These are phyloP conservation scores for Dovyalis caffra DNA, from an alignment of 345 rosid genomes.

Conservation along the genomic window DNA sequence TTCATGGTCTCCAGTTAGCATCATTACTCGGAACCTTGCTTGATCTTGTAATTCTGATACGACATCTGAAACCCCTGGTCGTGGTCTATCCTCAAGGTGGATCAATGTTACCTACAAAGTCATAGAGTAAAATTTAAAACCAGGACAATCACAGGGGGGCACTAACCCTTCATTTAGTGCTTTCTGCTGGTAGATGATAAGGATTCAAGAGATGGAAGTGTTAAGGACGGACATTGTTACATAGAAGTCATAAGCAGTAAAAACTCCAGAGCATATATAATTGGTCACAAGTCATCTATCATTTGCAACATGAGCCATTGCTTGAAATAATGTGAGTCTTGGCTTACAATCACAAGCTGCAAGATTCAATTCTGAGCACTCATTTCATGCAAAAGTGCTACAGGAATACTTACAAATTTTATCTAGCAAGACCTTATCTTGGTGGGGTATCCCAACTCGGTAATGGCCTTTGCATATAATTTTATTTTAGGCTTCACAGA, in stretches of 20 bases:
- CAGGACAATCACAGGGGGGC: constrained; percentile 3
- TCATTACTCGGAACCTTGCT: constrained; percentile 71
- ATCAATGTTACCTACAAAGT: constrained; percentile 72
- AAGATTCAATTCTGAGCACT: not conserved
- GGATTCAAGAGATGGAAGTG: too few species aligned
- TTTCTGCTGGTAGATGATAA: not conserved
- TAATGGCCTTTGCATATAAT: too few species aligned
- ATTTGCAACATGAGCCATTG: not conserved
- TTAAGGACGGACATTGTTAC: not conserved
- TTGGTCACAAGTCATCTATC: not conserved
- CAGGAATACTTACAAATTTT: not conserved
- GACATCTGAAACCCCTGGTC: constrained; percentile 76
- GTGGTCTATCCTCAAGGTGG: constrained; percentile 95
- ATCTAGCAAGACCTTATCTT: not conserved
- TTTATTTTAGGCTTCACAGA: not conserved
- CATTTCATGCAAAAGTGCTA: not conserved
- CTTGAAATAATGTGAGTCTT: not conserved
- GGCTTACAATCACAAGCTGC: not conserved
- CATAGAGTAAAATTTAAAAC: constrained; percentile 3
- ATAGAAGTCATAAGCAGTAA: not conserved
- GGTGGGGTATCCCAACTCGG: not conserved
- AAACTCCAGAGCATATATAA: not conserved
- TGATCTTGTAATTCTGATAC: constrained; percentile 55
- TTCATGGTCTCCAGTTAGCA: constrained; percentile 93
- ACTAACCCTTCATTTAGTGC: not conserved